Conservation (phyloP, 257 asterid species). For the Salvia rosmarinus region DNA sequence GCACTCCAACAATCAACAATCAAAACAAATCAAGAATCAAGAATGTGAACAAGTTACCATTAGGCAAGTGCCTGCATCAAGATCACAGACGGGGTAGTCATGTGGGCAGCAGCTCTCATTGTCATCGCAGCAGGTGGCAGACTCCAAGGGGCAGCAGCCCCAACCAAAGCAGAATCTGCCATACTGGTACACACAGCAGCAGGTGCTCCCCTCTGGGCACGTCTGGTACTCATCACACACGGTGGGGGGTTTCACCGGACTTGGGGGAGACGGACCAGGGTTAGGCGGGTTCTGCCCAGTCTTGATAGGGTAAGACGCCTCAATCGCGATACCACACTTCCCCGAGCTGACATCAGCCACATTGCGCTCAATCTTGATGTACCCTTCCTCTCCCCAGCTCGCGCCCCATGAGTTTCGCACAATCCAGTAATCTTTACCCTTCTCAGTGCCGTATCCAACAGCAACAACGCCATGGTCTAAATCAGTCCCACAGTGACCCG, state of each 20-base stretch:
- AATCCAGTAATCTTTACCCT: conserved; percentile 74
- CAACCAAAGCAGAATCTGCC: conserved; percentile 67
- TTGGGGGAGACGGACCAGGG: conserved; percentile 84
- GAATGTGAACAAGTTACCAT: conserved; percentile 44
- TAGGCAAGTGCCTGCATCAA: conserved; percentile 64
- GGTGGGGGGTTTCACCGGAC: conserved; percentile 67
- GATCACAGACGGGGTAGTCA: conserved; percentile 75
- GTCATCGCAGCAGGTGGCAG: conserved; percentile 93
- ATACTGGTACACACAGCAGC: conserved; percentile 72
- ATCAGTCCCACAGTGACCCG: conserved; percentile 72
- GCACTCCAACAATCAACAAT: not conserved
- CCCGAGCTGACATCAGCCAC: conserved; percentile 54
- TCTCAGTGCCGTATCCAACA: conserved; percentile 78
- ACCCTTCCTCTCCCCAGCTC: conserved; percentile 84
- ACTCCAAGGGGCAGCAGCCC: conserved; percentile 92
- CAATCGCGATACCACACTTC: conserved; percentile 83
- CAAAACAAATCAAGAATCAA: too few species aligned
- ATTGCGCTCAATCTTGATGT: conserved; percentile 74
- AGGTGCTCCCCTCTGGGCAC: conserved; percentile 71
- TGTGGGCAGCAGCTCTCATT: conserved; percentile 88
- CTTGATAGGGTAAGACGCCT: conserved; percentile 86
- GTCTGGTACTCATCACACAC: conserved; percentile 70
- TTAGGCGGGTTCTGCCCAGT: conserved; percentile 80
- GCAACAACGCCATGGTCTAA: conserved; percentile 87
- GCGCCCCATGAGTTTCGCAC: conserved; percentile 93